Evolutionary conservation across 2,329 filamentous ascomycete genomes (phyloP).

Genomic region (Didymella keratinophila): DNA sequence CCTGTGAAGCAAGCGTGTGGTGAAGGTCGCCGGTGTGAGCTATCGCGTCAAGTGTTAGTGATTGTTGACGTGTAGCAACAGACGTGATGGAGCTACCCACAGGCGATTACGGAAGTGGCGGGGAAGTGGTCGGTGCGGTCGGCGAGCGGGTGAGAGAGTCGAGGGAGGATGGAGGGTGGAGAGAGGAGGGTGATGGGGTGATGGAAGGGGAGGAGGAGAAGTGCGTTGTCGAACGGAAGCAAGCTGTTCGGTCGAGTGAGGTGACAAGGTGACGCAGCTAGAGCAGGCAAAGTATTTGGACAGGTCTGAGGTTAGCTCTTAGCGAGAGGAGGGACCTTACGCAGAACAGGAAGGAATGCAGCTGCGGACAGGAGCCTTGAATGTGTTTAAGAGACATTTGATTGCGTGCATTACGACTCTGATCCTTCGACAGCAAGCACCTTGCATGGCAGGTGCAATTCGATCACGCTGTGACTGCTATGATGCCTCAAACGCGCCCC

Average conservation of each 20-base stretch:
- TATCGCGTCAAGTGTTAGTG: conserved; percentile 31
- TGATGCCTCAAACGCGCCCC: conserved; percentile 26
- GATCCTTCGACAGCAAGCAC: conserved; percentile 19
- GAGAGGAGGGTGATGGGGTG: conserved; percentile 25
- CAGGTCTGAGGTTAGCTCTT: conserved; percentile 36
- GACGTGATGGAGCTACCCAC: conserved; percentile 38
- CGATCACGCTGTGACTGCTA: conserved; percentile 12
- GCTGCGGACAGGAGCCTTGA: conserved; percentile 13
- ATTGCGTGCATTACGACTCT: conserved; percentile 1
- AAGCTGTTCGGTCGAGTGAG: conserved; percentile 31
- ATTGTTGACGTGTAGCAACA: conserved; percentile 32
- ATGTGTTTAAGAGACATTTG: neutral
- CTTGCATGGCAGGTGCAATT: conserved; percentile 19
- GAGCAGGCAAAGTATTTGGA: conserved; percentile 36
- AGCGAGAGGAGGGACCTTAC: conserved; percentile 42
- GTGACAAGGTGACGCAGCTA: conserved; percentile 30
- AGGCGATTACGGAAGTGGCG: conserved; percentile 45
- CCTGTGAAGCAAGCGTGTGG: conserved; percentile 3
- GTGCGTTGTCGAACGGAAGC: conserved; percentile 27
- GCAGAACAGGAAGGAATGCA: conserved; percentile 35
- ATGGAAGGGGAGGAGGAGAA: conserved; percentile 32
- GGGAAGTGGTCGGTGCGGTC: conserved; percentile 44
- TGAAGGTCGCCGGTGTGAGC: conserved; percentile 16
- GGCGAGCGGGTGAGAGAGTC: conserved; percentile 27
- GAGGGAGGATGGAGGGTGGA: conserved; percentile 30